Conservation (phyloP, 352 stramenopile species). For the Hyaloperonospora brassicae region DNA sequence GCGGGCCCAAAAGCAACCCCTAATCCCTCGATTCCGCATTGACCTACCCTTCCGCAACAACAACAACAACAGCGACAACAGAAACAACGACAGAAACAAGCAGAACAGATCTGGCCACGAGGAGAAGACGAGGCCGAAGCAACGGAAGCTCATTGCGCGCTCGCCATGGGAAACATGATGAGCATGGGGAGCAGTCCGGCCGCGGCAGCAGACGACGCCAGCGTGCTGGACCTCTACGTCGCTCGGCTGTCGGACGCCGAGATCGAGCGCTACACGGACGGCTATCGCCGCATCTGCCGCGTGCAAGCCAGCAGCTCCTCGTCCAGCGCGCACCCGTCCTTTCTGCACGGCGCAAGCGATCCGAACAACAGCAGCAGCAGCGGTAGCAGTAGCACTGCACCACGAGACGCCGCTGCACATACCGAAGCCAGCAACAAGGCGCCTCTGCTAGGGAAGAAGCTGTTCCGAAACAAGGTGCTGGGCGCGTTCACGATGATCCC, state of each 20-base stretch:
- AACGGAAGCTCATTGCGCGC: no score
- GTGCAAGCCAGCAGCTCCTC: conserved; percentile 19
- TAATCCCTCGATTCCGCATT: neutral
- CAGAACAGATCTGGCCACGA: no score
- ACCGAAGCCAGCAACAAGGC: neutral
- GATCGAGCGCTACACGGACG: conserved; percentile 63
- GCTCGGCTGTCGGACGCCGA: conserved; percentile 48
- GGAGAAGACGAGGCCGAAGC: no score
- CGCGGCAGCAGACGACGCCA: conserved; percentile 6
- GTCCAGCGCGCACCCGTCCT: conserved; percentile 8
- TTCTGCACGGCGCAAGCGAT: conserved; percentile 12
- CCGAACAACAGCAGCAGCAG: conserved; percentile 13
- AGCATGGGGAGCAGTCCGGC: conserved; percentile 33
- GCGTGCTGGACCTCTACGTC: conserved; percentile 36
- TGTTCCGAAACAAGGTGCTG: conserved; percentile 77
- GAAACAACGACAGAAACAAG: no score
- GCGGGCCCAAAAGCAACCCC: neutral
- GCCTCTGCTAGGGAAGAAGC: conserved; percentile 48
- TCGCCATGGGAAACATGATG: conserved; percentile 63
- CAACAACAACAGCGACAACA: no score
- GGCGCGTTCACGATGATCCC: conserved; percentile 72
- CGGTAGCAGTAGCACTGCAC: no score
- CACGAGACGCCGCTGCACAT: no score
- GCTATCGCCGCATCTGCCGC: conserved; percentile 66
- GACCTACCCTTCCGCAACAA: no score